These are phyloP conservation scores for Toxoplasma gondii DNA, from an alignment of 169 alveolate species.

Conservation along the genomic window DNA sequence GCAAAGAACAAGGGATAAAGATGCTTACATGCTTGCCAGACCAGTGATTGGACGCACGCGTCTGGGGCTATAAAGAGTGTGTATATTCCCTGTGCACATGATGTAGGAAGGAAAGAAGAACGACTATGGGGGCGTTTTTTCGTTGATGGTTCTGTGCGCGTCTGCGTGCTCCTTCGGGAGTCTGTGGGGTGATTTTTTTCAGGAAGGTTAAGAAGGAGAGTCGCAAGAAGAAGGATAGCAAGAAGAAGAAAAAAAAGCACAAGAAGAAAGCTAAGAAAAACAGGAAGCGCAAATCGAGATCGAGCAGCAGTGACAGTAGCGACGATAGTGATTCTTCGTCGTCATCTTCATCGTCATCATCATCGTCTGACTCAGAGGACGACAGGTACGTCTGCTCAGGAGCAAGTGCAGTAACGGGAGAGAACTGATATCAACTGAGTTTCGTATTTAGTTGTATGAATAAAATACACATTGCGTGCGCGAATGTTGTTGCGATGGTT, in stretches of 20 bases:
- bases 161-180: conserved; percentile 29
- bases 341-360: background rate
- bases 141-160: background rate
- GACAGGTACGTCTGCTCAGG: background rate
- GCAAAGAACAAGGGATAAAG: too few relatives aligned
- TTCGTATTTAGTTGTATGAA: too few relatives aligned
- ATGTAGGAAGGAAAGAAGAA: too few relatives aligned
- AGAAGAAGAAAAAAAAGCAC: background rate
- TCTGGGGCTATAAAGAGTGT: too few relatives aligned
- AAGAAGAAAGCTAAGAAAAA: background rate
- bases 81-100: too few relatives aligned
- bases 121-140: background rate
- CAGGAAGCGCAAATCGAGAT: background rate
- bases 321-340: conserved; percentile 19
- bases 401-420: too few relatives aligned
- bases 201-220: conserved; percentile 29
- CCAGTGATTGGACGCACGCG: too few relatives aligned
- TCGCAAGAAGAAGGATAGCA: background rate
- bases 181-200: background rate
- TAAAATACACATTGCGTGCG: too few relatives aligned
- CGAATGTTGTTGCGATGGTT: too few relatives aligned
- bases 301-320: conserved; percentile 33
- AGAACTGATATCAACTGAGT: too few relatives aligned
- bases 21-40: too few relatives aligned
- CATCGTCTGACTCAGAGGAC: background rate